A percentile compares a stretch with the other conserved stretches of the same genome.
phyloP scores from a whole-genome alignment of 2,329 filamentous ascomycete genomes.

The Colletotrichum karsti region DNA sequence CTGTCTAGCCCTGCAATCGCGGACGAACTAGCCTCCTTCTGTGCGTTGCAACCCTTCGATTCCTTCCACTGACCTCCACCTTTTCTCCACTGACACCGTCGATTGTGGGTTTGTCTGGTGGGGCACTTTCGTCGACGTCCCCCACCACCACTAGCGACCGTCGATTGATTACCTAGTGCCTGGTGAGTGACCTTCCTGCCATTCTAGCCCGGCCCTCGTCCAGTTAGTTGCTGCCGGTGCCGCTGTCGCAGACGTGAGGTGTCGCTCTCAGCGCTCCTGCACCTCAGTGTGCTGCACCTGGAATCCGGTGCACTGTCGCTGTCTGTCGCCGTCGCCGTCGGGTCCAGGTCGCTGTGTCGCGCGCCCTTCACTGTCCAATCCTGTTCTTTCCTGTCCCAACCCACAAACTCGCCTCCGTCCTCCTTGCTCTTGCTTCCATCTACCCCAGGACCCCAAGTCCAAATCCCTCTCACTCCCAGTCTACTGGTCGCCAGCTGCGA shows the following conservation, averaged over 20 bases:
- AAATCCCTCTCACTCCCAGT: slow-evolving; percentile 5
- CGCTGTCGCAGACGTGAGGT: neutral
- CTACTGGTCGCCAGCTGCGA: neutral
- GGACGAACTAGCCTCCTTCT: slow-evolving; percentile 26
- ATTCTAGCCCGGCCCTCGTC: neutral
- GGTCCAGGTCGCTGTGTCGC: neutral
- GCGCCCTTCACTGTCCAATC: slow-evolving; percentile 11
- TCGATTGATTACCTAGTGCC: neutral
- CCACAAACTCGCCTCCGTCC: slow-evolving; percentile 25
- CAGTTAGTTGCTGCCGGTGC: neutral
- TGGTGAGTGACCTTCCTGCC: neutral
- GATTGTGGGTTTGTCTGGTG: slow-evolving; percentile 15
- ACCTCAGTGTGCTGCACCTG: too few relatives aligned
- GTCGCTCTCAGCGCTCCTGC: neutral
- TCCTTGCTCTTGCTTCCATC: slow-evolving; percentile 29
- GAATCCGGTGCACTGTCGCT: neutral
- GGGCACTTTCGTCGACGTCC: slow-evolving; percentile 5
- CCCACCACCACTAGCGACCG: slow-evolving; percentile 10
- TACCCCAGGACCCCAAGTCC: slow-evolving; percentile 36
- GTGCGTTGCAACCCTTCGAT: slow-evolving; percentile 29
- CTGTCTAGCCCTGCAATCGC: slow-evolving; percentile 28
- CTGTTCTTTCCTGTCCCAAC: slow-evolving; percentile 8
- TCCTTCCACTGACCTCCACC: slow-evolving; percentile 25
- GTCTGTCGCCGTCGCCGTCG: slow-evolving; percentile 1
- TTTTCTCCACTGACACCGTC: slow-evolving; percentile 25